Evolutionary conservation across 2,329 filamentous ascomycete genomes (phyloP), one percentile per base, ranked within the genome.

Genomic region (Pyricularia pennisetigena): DNA sequence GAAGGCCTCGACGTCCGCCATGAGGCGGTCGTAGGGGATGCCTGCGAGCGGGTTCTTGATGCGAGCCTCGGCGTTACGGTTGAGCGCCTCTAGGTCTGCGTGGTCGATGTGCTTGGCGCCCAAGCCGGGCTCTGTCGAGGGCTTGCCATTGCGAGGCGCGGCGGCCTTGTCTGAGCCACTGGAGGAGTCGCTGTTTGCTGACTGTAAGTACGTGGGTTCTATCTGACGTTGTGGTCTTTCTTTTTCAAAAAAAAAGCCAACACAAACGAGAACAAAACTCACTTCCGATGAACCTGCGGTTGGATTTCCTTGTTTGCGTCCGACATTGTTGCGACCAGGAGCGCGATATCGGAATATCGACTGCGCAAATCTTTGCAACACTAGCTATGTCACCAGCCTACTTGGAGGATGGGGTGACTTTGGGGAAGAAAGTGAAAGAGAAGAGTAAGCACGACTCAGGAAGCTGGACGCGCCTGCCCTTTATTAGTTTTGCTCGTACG

Each of bases 1-100:
- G 65, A 68, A 76, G 30, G 64, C 59, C n/a, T 69, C 64, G 67
- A 72, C 70, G 26, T 68, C 54, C 6, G 35, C 69, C 26, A 69
- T 69, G 4, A 73, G 70, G 68, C 70, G 64, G n/a, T 71, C 57
- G 41, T 69, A 69, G 2, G 72, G 30, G 23, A 73, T 68, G 29
- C 67, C 68, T 29, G 66, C 68, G 30, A 73, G 67, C 14, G 72
- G 70, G 61, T 73, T 71, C 29, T 35, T 61, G 49, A 70, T 71
- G 41, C 70, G 69, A 30, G 67, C 68, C 61, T 71, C 71, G 23
- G 32, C 54, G 28, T 67, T 70, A 30, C 49, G 26, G 65, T 57
- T 59, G 49, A 67, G 65, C 65, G 54, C 41, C 41, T 67, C 65
- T 9, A 57, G 65, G 49, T 67, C 65, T 14, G 29, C 49, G 28